Evolutionary conservation across 306 rosid species (phyloP).

Genomic region (Boehmeria nivea): DNA sequence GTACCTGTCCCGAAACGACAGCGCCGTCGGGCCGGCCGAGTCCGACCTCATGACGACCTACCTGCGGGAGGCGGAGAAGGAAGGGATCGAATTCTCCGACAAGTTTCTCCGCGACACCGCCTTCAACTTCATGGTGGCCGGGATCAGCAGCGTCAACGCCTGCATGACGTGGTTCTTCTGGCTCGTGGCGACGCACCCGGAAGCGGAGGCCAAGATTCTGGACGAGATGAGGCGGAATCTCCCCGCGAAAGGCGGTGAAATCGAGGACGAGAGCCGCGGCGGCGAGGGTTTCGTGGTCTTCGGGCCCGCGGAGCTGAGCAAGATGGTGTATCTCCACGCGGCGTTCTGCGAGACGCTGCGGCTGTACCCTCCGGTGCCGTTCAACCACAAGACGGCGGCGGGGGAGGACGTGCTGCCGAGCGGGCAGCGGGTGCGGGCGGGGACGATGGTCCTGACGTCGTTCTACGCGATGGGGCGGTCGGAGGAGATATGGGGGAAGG

Average conservation of each 20-base stretch:
- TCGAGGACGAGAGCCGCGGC: neutral
- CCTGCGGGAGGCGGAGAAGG: neutral
- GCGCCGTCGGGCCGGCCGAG: neutral
- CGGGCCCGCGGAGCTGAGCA: neutral
- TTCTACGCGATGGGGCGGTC: conserved; percentile 15
- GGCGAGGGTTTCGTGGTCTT: neutral
- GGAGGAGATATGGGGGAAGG: conserved; percentile 11
- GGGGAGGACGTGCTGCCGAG: conserved; percentile 7
- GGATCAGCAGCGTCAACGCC: neutral
- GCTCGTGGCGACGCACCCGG: neutral
- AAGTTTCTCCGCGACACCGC: conserved; percentile 6
- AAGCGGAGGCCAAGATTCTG: neutral
- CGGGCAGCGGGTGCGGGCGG: conserved; percentile 3
- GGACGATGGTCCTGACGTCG: conserved; percentile 7
- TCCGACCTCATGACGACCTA: neutral
- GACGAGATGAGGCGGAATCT: neutral
- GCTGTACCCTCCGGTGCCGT: conserved; percentile 16
- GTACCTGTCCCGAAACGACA: neutral
- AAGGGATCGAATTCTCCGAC: neutral
- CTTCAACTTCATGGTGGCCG: neutral
- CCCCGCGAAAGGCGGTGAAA: too few relatives aligned
- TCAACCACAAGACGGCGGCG: conserved; percentile 8
- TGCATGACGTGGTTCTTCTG: conserved; percentile 6
- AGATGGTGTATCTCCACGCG: conserved; percentile 10
- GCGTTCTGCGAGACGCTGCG: conserved; percentile 11